phyloP scores from a whole-genome alignment of 257 asterid genomes.

The Fraxinus americana region DNA sequence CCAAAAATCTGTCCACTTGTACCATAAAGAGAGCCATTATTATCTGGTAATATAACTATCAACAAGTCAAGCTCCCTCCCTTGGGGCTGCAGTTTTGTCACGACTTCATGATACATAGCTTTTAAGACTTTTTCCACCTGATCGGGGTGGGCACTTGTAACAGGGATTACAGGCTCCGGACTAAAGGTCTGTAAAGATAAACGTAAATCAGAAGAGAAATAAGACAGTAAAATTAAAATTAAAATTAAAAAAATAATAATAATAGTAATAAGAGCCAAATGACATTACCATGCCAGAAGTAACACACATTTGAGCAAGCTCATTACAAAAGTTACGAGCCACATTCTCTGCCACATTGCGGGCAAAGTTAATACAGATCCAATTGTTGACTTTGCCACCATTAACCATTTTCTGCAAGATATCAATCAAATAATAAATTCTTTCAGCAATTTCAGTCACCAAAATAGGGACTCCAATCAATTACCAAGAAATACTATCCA shows the following conservation, averaged over 20 bases:
- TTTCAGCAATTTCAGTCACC: not conserved
- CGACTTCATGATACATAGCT: slow-evolving; percentile 69
- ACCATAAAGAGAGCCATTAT: slow-evolving; percentile 97
- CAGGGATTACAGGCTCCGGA: slow-evolving; percentile 80
- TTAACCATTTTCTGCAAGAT: slow-evolving; percentile 85
- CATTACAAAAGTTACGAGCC: slow-evolving; percentile 75
- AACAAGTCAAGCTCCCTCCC: slow-evolving; percentile 86
- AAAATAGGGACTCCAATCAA: not conserved
- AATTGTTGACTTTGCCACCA: slow-evolving; percentile 80
- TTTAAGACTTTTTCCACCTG: slow-evolving; percentile 82
- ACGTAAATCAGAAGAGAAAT: slow-evolving; percentile 15
- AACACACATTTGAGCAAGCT: slow-evolving; percentile 92
- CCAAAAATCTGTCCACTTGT: slow-evolving; percentile 15
- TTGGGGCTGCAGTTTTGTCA: slow-evolving; percentile 54
- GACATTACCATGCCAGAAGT: slow-evolving; percentile 89
- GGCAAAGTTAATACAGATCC: slow-evolving; percentile 92
- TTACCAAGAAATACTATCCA: not conserved
- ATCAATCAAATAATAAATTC: not conserved
- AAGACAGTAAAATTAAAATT: not conserved
- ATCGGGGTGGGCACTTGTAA: slow-evolving; percentile 68
- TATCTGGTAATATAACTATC: slow-evolving; percentile 85
- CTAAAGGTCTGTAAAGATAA: slow-evolving; percentile 52
- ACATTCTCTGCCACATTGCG: slow-evolving; percentile 68
- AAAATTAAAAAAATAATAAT: too few species aligned
- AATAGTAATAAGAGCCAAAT: not conserved